Evolutionary conservation across 202 grass and related monocot species (phyloP).

Genomic region (Zoysia matrella): DNA sequence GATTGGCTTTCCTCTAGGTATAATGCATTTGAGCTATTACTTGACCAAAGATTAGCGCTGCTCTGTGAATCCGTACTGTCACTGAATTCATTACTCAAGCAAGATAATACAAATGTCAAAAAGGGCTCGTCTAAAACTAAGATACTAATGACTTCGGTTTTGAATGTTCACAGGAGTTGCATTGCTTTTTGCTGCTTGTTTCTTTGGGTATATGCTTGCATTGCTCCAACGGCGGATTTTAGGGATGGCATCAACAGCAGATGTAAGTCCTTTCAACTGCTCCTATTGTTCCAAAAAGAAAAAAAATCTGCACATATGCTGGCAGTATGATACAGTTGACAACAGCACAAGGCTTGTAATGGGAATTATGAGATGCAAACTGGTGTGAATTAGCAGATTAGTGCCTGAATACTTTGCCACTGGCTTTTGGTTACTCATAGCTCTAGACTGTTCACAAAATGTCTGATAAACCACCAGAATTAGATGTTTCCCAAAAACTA

Average conservation of each 20-base stretch:
- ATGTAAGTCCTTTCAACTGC: constrained; percentile 56
- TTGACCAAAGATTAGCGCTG: constrained; percentile 19
- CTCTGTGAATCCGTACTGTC: background rate
- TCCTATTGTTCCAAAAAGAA: background rate
- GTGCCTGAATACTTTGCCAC: too few species aligned
- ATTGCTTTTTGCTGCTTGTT: constrained; percentile 89
- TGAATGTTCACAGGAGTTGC: constrained; percentile 66
- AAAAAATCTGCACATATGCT: constrained; percentile 11
- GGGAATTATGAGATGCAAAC: background rate
- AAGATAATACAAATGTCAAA: background rate
- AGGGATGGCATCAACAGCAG: constrained; percentile 66
- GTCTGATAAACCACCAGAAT: background rate
- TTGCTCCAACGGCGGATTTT: constrained; percentile 41
- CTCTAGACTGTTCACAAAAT: too few species aligned
- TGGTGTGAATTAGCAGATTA: too few species aligned
- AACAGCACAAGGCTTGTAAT: constrained; percentile 17
- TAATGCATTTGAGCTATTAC: constrained; percentile 29
- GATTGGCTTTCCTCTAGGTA: constrained; percentile 91
- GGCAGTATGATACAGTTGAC: constrained; percentile 22
- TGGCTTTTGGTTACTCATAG: too few species aligned
- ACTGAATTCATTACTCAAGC: constrained; percentile 13
- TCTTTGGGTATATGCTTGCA: constrained; percentile 85
- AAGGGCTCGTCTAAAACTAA: background rate
- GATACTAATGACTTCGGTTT: constrained; percentile 31
- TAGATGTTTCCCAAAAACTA: background rate